phyloP scores from a whole-genome alignment of 129 eudicot genomes.

The Flaveria bidentis region DNA sequence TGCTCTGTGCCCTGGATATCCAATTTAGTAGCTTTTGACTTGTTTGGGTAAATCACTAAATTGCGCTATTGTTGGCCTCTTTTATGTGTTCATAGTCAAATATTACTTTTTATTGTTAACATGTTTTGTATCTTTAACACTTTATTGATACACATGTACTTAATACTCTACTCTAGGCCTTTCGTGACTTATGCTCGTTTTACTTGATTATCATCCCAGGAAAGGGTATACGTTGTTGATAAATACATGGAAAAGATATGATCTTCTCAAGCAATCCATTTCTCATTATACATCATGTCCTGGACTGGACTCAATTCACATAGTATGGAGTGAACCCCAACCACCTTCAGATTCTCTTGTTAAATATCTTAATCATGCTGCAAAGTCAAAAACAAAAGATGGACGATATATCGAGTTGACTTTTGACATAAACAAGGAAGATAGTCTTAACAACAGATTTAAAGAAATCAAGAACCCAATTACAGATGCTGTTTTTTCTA shows the following conservation, averaged over 20 bases:
- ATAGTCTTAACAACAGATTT: constrained; percentile 81
- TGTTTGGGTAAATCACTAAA: not conserved
- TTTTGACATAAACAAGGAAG: constrained; percentile 79
- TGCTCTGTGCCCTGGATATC: not conserved
- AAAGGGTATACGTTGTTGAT: constrained; percentile 75
- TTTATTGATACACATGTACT: not conserved
- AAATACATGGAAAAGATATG: constrained; percentile 88
- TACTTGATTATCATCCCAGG: constrained; percentile 37
- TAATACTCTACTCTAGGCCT: not conserved
- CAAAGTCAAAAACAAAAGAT: constrained; percentile 50
- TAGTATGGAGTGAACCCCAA: constrained; percentile 87
- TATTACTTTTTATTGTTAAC: not conserved
- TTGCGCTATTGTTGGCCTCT: constrained; percentile 17
- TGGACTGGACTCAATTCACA: constrained; percentile 75
- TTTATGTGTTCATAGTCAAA: constrained; percentile 5
- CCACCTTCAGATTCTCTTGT: constrained; percentile 67
- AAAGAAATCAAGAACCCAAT: constrained; percentile 68
- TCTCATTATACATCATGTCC: constrained; percentile 82
- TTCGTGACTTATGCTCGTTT: not conserved
- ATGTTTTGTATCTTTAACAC: not conserved
- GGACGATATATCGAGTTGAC: constrained; percentile 63
- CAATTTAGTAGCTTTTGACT: not conserved
- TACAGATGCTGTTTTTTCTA: constrained; percentile 75
- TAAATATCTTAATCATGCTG: constrained; percentile 51
- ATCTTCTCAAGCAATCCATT: constrained; percentile 78